Evolutionary conservation across 202 grass and related monocot species (phyloP).

Genomic region (Sporobolus alterniflorus): DNA sequence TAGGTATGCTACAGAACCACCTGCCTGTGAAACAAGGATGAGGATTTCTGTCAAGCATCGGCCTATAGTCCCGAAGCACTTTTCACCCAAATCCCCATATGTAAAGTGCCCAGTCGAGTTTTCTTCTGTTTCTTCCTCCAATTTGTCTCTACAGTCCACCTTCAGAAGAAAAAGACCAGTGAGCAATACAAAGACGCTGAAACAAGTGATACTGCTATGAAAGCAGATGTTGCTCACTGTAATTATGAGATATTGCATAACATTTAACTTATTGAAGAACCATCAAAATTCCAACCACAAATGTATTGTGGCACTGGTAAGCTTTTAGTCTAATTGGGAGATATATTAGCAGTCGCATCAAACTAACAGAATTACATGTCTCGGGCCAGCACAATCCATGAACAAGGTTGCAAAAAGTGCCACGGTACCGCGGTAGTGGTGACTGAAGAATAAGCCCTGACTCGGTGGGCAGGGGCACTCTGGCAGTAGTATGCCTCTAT

Average conservation of each 20-base stretch:
- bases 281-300: neutral
- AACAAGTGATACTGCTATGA: neutral
- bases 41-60: conserved; percentile 79
- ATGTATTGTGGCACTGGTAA: neutral
- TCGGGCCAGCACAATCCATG: neutral
- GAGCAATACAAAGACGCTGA: conserved; percentile 1
- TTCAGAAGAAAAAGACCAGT: conserved; percentile 30
- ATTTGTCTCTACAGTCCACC: conserved; percentile 82
- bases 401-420: too few species aligned
- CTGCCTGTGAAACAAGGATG: conserved; percentile 76
- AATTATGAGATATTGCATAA: neutral
- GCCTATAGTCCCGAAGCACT: conserved; percentile 69
- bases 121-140: conserved; percentile 53
- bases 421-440: too few species aligned
- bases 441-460: too few species aligned
- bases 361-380: neutral
- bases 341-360: neutral
- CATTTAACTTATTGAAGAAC: neutral
- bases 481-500: too few species aligned
- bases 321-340: neutral
- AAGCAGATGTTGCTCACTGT: neutral
- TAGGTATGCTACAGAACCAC: conserved; percentile 78
- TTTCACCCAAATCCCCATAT: conserved; percentile 86
- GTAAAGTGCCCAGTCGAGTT: conserved; percentile 36
- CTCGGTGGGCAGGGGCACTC: too few species aligned